Evolutionary conservation across 176 grass and related monocot species (phyloP).

Genomic region (Chloris gayana): DNA sequence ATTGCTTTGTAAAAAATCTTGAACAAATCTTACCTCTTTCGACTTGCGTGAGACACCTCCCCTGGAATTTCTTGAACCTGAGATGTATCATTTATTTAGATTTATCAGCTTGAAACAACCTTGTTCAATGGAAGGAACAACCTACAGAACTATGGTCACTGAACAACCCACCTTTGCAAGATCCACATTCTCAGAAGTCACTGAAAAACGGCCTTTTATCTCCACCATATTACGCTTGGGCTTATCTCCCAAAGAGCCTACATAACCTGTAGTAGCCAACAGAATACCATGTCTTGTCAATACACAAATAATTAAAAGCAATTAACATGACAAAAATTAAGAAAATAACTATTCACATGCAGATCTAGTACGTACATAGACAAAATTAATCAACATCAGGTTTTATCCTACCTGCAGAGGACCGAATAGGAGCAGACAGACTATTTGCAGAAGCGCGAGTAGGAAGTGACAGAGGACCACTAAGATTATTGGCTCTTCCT

Average conservation of each 20-base stretch:
- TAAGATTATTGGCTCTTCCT: conserved; percentile 72
- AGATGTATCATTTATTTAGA: conserved; percentile 36
- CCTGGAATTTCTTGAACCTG: conserved; percentile 77
- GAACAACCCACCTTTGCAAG: conserved; percentile 75
- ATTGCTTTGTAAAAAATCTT: conserved; percentile 19
- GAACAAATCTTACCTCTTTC: conserved; percentile 68
- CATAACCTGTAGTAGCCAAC: conserved; percentile 62
- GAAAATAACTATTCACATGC: not conserved
- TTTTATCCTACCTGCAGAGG: conserved; percentile 71
- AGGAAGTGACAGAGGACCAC: conserved; percentile 87
- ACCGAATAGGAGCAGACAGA: conserved; percentile 92
- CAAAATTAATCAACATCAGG: conserved; percentile 1
- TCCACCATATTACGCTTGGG: conserved; percentile 76
- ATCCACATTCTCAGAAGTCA: conserved; percentile 99
- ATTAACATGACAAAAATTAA: not conserved
- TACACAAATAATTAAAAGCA: conserved; percentile 11
- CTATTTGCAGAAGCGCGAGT: conserved; percentile 97
- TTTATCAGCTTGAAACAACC: conserved; percentile 8
- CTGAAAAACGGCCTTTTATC: conserved; percentile 95
- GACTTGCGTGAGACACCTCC: conserved; percentile 41
- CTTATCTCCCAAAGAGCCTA: conserved; percentile 83
- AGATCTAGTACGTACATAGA: not conserved
- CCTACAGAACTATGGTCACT: not conserved
- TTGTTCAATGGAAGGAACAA: conserved; percentile 16
- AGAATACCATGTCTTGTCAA: conserved; percentile 12